These are phyloP conservation scores for Sarcodon aspratus DNA, from an alignment of 768 basidiomycete species.

Conservation along the genomic window DNA sequence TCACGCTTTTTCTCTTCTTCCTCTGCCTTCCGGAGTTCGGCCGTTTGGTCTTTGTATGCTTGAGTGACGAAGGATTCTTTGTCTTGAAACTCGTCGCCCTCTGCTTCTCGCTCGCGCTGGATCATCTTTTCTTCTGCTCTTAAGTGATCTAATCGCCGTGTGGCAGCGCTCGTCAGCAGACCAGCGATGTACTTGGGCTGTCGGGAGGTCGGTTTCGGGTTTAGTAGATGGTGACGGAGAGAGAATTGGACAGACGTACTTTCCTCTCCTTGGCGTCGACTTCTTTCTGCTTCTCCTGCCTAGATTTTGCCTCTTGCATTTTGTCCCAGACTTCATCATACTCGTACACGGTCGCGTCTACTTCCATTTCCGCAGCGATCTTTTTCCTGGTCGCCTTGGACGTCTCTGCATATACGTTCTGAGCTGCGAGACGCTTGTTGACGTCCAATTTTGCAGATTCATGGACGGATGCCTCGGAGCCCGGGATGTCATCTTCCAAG, in stretches of 20 bases:
- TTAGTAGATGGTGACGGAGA: conserved; percentile 5
- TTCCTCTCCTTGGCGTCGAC: conserved; percentile 67
- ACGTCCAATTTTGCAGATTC: conserved; percentile 27
- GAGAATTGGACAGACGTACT: conserved; percentile 28
- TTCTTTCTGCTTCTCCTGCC: conserved; percentile 69
- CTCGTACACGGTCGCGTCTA: conserved; percentile 80
- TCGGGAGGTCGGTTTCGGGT: conserved; percentile 6
- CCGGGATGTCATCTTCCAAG: conserved; percentile 49
- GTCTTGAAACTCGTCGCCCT: conserved; percentile 89
- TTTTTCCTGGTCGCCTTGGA: conserved; percentile 60
- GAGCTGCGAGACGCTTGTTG: conserved; percentile 47
- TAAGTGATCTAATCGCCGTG: conserved; percentile 77
- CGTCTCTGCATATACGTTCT: conserved; percentile 33
- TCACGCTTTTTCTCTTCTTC: conserved; percentile 86
- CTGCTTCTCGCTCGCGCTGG: conserved; percentile 81
- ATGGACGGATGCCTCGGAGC: conserved; percentile 37
- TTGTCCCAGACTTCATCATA: conserved; percentile 96
- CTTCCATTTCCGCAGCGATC: conserved; percentile 66
- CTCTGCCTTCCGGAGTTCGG: conserved; percentile 79
- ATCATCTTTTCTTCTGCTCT: conserved; percentile 98
- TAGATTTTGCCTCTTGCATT: conserved; percentile 80
- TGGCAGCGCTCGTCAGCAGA: conserved; percentile 73
- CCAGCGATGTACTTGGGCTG: conserved; percentile 91
- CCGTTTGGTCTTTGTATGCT: conserved; percentile 95
- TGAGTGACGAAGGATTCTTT: conserved; percentile 98